phyloP scores from a whole-genome alignment of 208 protist species.

The Crithidia sp. region DNA sequence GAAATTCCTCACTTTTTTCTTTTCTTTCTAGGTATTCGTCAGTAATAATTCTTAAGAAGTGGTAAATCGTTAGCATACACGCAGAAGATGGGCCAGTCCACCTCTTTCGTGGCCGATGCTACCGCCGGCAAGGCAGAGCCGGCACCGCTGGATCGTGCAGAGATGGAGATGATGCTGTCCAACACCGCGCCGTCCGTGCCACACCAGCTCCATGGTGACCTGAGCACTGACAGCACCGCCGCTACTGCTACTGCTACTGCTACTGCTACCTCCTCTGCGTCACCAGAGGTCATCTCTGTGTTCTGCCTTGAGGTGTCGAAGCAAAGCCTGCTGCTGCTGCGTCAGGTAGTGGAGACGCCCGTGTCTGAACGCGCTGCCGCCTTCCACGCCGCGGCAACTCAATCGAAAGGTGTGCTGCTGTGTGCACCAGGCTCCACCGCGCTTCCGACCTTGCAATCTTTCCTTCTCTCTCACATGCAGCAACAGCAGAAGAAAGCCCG shows the following conservation, averaged over 20 bases:
- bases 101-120: neutral
- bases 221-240: too few species aligned
- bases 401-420: conserved; percentile 14
- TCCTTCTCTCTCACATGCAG: conserved; percentile 10
- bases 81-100: conserved; percentile 11
- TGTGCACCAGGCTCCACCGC: conserved; percentile 11
- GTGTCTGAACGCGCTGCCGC: conserved; percentile 2
- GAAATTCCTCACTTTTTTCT: too few species aligned
- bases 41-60: too few species aligned
- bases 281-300: neutral
- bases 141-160: neutral
- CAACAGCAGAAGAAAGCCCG: neutral
- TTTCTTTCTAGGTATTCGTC: too few species aligned
- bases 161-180: conserved; percentile 19
- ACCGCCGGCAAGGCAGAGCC: too few species aligned
- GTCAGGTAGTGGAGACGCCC: conserved; percentile 13
- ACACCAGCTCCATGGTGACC: neutral
- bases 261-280: neutral
- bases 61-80: too few species aligned
- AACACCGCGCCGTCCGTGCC: neutral
- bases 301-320: conserved; percentile 28
- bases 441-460: conserved; percentile 4
- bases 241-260: neutral
- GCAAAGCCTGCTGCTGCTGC: conserved; percentile 7
- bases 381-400: conserved; percentile 7